phyloP scores from a whole-genome alignment of 768 basidiomycete species.

The Naganishia antarctica region DNA sequence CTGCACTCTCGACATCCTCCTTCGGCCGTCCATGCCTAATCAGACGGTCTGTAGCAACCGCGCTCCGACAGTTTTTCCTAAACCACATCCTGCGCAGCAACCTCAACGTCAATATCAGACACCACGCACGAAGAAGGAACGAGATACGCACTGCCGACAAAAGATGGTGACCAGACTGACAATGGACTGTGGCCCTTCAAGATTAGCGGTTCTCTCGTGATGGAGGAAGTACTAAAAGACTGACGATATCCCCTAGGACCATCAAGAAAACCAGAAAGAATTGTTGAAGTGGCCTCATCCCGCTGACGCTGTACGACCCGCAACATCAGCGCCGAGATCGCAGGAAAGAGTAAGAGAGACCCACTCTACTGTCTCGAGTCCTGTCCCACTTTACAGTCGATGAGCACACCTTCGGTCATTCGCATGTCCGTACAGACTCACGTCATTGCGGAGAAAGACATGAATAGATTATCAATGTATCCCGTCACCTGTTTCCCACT shows the following conservation, averaged over 20 bases:
- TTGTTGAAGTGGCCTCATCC: conserved; percentile 27
- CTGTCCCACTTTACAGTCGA: neutral
- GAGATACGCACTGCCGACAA: neutral
- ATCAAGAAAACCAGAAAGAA: conserved; percentile 30
- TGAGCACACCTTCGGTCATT: too few species aligned
- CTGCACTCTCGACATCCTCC: neutral
- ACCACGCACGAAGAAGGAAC: neutral
- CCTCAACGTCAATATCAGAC: neutral
- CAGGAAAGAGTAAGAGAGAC: neutral
- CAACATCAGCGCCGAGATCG: neutral
- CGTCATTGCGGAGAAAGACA: conserved; percentile 33
- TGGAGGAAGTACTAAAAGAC: neutral
- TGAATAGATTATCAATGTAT: conserved; percentile 31
- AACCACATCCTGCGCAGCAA: neutral
- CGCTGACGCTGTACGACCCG: conserved; percentile 24
- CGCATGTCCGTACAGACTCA: neutral
- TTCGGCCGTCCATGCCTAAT: neutral
- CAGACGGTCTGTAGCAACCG: neutral
- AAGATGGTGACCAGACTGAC: neutral
- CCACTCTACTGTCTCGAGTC: neutral
- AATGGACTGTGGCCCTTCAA: neutral
- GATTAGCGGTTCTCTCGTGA: neutral
- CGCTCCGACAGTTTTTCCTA: neutral
- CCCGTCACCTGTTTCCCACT: conserved; percentile 9
- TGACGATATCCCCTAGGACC: conserved; percentile 20